phyloP scores from a whole-genome alignment of 2,329 filamentous ascomycete species.

The Hymenoscyphus fraxineus region DNA sequence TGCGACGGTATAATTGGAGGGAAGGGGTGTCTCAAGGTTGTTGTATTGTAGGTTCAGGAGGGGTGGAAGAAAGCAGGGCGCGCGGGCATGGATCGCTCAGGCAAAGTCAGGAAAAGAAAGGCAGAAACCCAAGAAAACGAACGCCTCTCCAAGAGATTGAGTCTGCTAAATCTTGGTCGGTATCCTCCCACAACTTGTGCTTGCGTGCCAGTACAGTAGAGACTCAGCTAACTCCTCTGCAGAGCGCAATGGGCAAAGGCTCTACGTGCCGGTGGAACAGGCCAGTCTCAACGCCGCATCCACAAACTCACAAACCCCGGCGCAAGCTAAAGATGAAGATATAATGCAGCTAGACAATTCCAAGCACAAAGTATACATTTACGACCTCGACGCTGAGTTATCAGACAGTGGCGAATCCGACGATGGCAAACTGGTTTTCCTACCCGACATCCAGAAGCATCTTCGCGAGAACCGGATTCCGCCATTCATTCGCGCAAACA shows the following conservation, averaged over 20 bases:
- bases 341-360: conserved; percentile 81
- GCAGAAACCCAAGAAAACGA: conserved; percentile 60
- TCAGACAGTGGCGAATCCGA: conserved; percentile 61
- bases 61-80: conserved; percentile 9
- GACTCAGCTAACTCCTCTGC: conserved; percentile 26
- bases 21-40: not conserved
- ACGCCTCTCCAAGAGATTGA: conserved; percentile 79
- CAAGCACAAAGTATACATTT: conserved; percentile 83
- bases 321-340: conserved; percentile 44
- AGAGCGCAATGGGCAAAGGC: conserved; percentile 61
- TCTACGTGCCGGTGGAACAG: conserved; percentile 62
- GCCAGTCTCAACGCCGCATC: conserved; percentile 31
- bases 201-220: conserved; percentile 2
- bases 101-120: conserved; percentile 50
- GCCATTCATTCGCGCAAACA: conserved; percentile 57
- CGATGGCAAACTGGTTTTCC: conserved; percentile 65
- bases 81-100: conserved; percentile 13
- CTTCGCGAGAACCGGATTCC: conserved; percentile 65
- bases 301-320: conserved; percentile 16
- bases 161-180: conserved; percentile 76
- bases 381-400: conserved; percentile 85
- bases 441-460: conserved; percentile 81
- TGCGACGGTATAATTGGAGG: conserved; percentile 4
- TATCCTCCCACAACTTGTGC: conserved; percentile 14
- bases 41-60: conserved; percentile 8